Conservation (phyloP, 352 stramenopile genomes). For the Phytophthora kernoviae region DNA sequence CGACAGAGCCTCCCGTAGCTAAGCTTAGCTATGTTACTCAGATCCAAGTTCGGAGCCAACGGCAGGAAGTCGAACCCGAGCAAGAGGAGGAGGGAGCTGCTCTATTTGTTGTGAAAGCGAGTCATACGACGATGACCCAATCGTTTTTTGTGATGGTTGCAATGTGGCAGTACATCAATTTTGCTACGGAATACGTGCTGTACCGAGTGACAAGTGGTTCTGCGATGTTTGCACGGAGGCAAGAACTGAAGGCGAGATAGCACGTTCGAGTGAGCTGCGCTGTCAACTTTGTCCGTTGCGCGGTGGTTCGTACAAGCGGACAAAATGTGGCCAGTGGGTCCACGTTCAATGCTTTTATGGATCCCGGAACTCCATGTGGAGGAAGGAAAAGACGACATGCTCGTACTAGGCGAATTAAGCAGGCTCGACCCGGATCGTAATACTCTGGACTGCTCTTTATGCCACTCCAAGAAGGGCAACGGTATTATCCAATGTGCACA, state of each 20-base stretch:
- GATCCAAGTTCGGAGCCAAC: constrained; percentile 3
- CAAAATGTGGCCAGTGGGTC: constrained; percentile 71
- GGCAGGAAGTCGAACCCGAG: constrained; percentile 13
- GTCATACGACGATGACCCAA: constrained; percentile 87
- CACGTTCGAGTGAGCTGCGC: constrained; percentile 1
- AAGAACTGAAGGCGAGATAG: not conserved
- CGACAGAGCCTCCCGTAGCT: not conserved
- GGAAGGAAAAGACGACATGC: constrained; percentile 37
- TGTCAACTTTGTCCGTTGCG: constrained; percentile 79
- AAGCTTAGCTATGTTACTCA: not conserved
- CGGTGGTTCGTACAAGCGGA: constrained; percentile 63
- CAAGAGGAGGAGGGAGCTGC: constrained; percentile 53
- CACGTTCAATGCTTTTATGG: constrained; percentile 90
- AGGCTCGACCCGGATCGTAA: constrained; percentile 64
- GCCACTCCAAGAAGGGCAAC: constrained; percentile 54
- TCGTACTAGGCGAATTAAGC: constrained; percentile 50
- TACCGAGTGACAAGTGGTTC: constrained; percentile 84
- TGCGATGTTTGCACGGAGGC: constrained; percentile 65
- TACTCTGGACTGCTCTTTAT: constrained; percentile 72
- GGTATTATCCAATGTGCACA: constrained; percentile 84
- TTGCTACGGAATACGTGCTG: constrained; percentile 80
- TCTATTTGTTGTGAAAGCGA: constrained; percentile 82
- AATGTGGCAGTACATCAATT: constrained; percentile 89
- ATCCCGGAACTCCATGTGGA: constrained; percentile 73
- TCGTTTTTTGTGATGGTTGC: constrained; percentile 91